phyloP scores from a whole-genome alignment of 2,329 filamentous ascomycete genomes.

The Drechslera avenae region DNA sequence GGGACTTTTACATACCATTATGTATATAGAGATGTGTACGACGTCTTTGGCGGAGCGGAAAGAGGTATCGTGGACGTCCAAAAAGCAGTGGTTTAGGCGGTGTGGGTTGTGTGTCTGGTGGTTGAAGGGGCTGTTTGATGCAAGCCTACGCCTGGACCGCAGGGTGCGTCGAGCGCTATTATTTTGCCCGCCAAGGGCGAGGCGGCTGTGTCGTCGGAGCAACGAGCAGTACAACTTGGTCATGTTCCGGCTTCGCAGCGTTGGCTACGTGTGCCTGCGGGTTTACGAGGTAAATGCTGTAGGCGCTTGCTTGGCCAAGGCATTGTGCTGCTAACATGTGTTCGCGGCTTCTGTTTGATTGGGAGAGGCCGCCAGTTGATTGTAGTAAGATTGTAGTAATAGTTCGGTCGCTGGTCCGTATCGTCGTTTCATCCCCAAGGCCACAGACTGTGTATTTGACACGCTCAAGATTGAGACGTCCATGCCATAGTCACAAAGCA shows the following conservation, averaged over 20 bases:
- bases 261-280: too few relatives aligned
- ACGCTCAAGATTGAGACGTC: too few relatives aligned
- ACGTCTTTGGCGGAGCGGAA: background rate
- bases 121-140: slow-evolving; percentile 29
- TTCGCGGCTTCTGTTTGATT: too few relatives aligned
- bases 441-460: background rate
- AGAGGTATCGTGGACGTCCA: slow-evolving; percentile 14
- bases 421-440: too few relatives aligned
- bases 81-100: slow-evolving; percentile 10
- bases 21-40: background rate
- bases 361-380: too few relatives aligned
- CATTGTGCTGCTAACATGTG: too few relatives aligned
- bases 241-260: too few relatives aligned
- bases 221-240: slow-evolving; percentile 11
- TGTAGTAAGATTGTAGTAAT: too few relatives aligned
- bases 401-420: too few relatives aligned
- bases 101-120: slow-evolving; percentile 18
- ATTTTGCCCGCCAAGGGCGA: slow-evolving; percentile 21
- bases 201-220: slow-evolving; percentile 11
- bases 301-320: too few relatives aligned
- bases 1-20: background rate
- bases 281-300: too few relatives aligned
- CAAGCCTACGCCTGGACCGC: slow-evolving; percentile 27
- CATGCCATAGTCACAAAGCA: too few relatives aligned
- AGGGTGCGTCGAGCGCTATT: slow-evolving; percentile 33